Evolutionary conservation across 1,284 basidiomycete genomes (phyloP), one percentile per base, ranked within the genome.

Genomic region (Apiotrichum domesticum): DNA sequence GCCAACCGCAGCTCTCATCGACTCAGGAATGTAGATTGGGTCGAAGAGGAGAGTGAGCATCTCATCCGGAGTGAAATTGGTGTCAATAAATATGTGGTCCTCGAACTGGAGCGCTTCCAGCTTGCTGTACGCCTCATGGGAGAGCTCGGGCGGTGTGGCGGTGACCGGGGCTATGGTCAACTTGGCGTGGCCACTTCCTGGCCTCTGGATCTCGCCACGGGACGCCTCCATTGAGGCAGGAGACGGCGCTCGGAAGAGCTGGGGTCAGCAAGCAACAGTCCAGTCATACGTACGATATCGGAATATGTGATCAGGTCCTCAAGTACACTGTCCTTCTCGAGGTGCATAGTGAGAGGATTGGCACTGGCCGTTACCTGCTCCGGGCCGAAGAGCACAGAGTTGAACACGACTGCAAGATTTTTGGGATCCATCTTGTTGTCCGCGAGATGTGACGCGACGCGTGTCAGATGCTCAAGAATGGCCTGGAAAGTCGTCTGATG

Each of bases 401-500:
- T 85, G 75, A 92, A 92, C 1, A 91, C 85, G 55, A 93, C 90
- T 4, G 88, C 87, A 32, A 94, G 79, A 68, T 92, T 94, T 79
- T 88, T 88, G 0, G 87, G 80, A 62, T 92, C 90, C 95, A 98
- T 98, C 78, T 96, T 97, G 54, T 62, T 58, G 44, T 83, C 83
- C 21, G 85, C 83, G 4, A 82, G 80, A 51, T 83, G 80, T 6
- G 83, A 79, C 2, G 85, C 84, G 4, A 98, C 85, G 32, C 86
- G 82, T 7, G 87, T 80, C 10, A 98, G 83, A 73, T 98, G 95
- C 65, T 95, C 89, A 14, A 96, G 78, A n/a, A 98, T 76, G 8
- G 86, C 83, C 64, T 85, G 88, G 65, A 98, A 82, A 0, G 92
- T 94, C 3, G 88, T 87, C 68, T 94, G 90, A 72, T 98, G 92